A percentile compares a stretch with the other conserved stretches of the same genome.
phyloP scores from a whole-genome alignment of 768 basidiomycete species.

The Multifurca ochricompacta region DNA sequence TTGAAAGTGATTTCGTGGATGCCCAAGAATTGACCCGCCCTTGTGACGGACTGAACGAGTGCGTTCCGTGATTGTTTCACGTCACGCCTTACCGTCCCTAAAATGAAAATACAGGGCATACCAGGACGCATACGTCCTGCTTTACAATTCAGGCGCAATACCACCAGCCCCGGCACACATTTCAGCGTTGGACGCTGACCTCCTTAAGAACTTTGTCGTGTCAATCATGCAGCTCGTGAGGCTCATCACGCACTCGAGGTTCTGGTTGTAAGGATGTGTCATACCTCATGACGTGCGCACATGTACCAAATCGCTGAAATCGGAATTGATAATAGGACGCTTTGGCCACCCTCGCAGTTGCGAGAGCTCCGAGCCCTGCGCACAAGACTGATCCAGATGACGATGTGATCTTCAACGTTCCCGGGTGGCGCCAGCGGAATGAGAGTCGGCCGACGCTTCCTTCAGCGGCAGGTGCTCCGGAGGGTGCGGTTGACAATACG shows the following conservation, averaged over 20 bases:
- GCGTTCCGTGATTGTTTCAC: neutral
- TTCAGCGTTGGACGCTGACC: constrained; percentile 1
- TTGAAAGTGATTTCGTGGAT: neutral
- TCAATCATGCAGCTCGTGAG: constrained; percentile 6
- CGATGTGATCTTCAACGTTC: constrained; percentile 14
- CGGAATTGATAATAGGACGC: neutral
- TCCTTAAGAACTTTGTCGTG: constrained; percentile 3
- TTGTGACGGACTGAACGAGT: constrained; percentile 5
- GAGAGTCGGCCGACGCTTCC: neutral
- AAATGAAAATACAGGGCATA: neutral
- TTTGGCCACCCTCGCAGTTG: neutral
- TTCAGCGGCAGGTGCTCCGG: neutral
- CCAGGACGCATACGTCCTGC: neutral
- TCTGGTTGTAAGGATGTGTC: neutral
- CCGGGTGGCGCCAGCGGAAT: constrained; percentile 6
- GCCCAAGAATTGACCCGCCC: neutral
- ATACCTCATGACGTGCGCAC: too few species aligned
- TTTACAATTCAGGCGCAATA: constrained; percentile 1
- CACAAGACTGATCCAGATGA: neutral
- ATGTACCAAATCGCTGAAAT: neutral
- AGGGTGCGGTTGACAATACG: neutral
- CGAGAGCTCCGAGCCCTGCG: neutral
- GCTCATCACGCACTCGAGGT: constrained; percentile 4
- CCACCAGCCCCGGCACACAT: neutral
- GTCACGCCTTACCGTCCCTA: neutral